A percentile compares a stretch with the other conserved stretches of the same genome.
Evolutionary conservation across 371 early-diverging fungal genomes (phyloP).

Genomic region (Syncephalastrum contaminatum): DNA sequence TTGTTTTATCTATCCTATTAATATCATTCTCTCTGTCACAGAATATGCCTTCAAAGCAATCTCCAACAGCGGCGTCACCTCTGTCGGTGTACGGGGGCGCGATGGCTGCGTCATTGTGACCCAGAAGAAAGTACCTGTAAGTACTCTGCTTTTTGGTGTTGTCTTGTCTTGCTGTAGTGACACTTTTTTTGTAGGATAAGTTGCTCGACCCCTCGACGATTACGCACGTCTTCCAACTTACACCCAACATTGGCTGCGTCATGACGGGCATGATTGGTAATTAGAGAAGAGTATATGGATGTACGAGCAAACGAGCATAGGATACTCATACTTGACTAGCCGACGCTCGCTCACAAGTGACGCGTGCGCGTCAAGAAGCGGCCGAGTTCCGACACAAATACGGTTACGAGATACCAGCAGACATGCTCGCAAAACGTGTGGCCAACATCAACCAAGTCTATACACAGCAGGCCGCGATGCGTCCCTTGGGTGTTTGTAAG

Average conservation of each 20-base stretch:
- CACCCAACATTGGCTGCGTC: constrained; percentile 95
- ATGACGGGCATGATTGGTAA: constrained; percentile 94
- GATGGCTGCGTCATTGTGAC: constrained; percentile 92
- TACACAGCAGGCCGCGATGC: constrained; percentile 98
- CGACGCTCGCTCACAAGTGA: constrained; percentile 92
- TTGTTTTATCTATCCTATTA: neutral
- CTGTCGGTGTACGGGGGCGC: constrained; percentile 93
- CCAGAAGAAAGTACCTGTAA: constrained; percentile 96
- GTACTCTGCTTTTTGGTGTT: constrained; percentile 16
- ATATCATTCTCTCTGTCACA: constrained; percentile 23
- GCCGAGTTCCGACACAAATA: constrained; percentile 98
- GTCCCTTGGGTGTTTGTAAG: constrained; percentile 96
- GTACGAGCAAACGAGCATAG: neutral
- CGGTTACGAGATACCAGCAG: constrained; percentile 96
- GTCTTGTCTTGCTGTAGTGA: neutral
- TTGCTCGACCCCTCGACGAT: constrained; percentile 93
- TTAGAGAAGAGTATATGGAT: constrained; percentile 4
- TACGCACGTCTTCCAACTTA: constrained; percentile 90
- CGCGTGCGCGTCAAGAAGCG: constrained; percentile 92
- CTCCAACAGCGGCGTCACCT: constrained; percentile 91
- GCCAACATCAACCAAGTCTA: constrained; percentile 98
- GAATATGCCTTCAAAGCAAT: constrained; percentile 99
- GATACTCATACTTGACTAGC: constrained; percentile 48
- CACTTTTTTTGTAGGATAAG: constrained; percentile 72
- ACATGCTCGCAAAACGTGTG: constrained; percentile 96